phyloP scores from a whole-genome alignment of 2,329 filamentous ascomycete genomes.

The Berkeleyomyces basicola region DNA sequence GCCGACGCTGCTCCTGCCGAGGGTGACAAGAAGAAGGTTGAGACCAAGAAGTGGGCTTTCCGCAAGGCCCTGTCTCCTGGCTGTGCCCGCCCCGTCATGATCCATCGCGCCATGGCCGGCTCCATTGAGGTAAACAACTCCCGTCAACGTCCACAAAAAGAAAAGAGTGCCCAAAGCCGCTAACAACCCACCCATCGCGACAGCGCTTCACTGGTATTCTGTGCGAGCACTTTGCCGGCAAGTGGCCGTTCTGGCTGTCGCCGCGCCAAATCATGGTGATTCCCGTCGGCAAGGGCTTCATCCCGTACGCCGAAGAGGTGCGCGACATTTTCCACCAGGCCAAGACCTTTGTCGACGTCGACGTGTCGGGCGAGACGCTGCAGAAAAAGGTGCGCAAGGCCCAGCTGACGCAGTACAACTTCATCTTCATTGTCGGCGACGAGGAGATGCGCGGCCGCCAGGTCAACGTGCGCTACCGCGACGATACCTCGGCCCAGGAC shows the following conservation, averaged over 20 bases:
- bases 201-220: slow-evolving; percentile 55
- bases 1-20: slow-evolving; percentile 20
- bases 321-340: slow-evolving; percentile 49
- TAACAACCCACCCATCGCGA: neutral
- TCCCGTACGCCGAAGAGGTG: slow-evolving; percentile 62
- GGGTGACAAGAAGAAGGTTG: slow-evolving; percentile 28
- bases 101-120: slow-evolving; percentile 69
- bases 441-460: slow-evolving; percentile 43
- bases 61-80: slow-evolving; percentile 43
- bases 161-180: neutral
- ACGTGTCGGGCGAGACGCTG: slow-evolving; percentile 51
- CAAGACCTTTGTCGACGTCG: slow-evolving; percentile 48
- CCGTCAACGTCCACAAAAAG: neutral
- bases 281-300: slow-evolving; percentile 55
- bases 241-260: slow-evolving; percentile 81
- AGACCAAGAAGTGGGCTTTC: slow-evolving; percentile 21
- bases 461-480: slow-evolving; percentile 47
- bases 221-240: slow-evolving; percentile 70
- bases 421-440: slow-evolving; percentile 55
- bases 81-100: slow-evolving; percentile 69
- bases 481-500: slow-evolving; percentile 44
- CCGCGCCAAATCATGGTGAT: slow-evolving; percentile 63
- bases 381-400: slow-evolving; percentile 80
- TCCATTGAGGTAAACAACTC: slow-evolving; percentile 27
- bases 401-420: slow-evolving; percentile 70